phyloP scores from a whole-genome alignment of 2,329 filamentous ascomycete genomes.

The Podosphaera xanthii region DNA sequence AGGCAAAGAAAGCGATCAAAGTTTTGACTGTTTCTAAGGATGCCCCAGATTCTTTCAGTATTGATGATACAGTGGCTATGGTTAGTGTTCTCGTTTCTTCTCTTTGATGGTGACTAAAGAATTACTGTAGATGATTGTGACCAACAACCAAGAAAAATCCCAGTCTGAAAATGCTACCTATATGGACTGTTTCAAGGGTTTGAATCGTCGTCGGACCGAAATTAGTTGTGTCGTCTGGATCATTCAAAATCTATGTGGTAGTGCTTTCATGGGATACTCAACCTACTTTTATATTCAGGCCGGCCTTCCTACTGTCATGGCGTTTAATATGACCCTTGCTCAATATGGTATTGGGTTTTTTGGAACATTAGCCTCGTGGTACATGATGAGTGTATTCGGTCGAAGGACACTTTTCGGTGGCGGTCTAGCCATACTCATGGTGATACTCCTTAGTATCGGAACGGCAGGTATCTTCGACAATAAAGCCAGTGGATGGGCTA shows the following conservation, averaged over 20 bases:
- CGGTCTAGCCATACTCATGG: slow-evolving; percentile 29
- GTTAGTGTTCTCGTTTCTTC: slow-evolving; percentile 1
- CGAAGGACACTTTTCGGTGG: slow-evolving; percentile 40
- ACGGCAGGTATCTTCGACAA: slow-evolving; percentile 17
- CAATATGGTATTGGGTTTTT: slow-evolving; percentile 36
- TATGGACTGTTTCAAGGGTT: slow-evolving; percentile 37
- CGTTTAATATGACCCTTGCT: slow-evolving; percentile 39
- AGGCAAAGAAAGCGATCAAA: slow-evolving; percentile 16
- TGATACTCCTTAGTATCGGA: slow-evolving; percentile 24
- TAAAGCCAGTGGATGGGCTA: slow-evolving; percentile 8
- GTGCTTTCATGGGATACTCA: slow-evolving; percentile 38
- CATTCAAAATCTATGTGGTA: slow-evolving; percentile 37
- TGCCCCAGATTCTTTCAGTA: slow-evolving; percentile 13
- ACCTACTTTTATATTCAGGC: slow-evolving; percentile 38
- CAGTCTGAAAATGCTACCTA: slow-evolving; percentile 48
- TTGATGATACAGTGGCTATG: slow-evolving; percentile 72
- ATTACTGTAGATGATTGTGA: slow-evolving; percentile 46
- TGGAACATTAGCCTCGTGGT: slow-evolving; percentile 41
- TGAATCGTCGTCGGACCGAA: slow-evolving; percentile 29
- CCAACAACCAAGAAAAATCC: slow-evolving; percentile 54
- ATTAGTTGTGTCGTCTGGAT: slow-evolving; percentile 31
- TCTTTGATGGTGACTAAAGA: slow-evolving; percentile 16
- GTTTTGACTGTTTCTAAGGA: slow-evolving; percentile 6
- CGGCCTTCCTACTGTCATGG: slow-evolving; percentile 27
- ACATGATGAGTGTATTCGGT: slow-evolving; percentile 37